phyloP scores from a whole-genome alignment of 305 asterid species.

The Solanum hybrid region DNA sequence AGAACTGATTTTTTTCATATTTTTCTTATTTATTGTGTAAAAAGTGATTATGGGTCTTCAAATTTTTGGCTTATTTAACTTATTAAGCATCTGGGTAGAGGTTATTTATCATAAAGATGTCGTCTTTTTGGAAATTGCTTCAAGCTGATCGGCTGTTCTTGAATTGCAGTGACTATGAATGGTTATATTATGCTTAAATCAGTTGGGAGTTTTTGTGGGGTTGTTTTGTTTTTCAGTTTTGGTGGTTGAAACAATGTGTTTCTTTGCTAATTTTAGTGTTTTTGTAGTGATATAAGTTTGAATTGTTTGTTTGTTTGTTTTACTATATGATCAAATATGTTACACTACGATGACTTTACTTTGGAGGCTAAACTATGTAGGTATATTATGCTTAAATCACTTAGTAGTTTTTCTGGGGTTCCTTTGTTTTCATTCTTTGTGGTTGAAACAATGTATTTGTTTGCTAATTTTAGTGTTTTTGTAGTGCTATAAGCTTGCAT shows the following conservation, averaged over 20 bases:
- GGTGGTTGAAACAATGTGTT: background rate
- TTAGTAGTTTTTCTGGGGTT: background rate
- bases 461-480: background rate
- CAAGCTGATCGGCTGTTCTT: background rate
- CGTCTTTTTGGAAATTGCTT: background rate
- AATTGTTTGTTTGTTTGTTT: background rate
- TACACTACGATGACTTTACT: background rate
- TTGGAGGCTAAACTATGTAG: background rate
- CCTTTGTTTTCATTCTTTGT: background rate
- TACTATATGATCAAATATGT: background rate
- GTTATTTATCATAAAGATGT: background rate
- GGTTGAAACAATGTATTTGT: background rate
- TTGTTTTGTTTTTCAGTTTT: background rate
- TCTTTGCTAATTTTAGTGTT: slow-evolving; percentile 2
- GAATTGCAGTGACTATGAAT: background rate
- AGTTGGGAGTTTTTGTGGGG: background rate
- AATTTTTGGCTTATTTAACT: background rate
- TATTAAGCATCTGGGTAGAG: background rate
- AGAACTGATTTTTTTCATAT: background rate
- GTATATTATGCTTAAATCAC: background rate
- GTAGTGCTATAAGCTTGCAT: background rate
- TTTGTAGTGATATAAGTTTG: background rate
- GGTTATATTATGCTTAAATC: background rate
- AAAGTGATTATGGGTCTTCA: background rate
- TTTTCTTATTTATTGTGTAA: background rate